A percentile compares a stretch with the other conserved stretches of the same genome.
These are phyloP conservation scores for Globisporangium mamillatum DNA, from an alignment of 352 stramenopile genomes.

Conservation along the genomic window DNA sequence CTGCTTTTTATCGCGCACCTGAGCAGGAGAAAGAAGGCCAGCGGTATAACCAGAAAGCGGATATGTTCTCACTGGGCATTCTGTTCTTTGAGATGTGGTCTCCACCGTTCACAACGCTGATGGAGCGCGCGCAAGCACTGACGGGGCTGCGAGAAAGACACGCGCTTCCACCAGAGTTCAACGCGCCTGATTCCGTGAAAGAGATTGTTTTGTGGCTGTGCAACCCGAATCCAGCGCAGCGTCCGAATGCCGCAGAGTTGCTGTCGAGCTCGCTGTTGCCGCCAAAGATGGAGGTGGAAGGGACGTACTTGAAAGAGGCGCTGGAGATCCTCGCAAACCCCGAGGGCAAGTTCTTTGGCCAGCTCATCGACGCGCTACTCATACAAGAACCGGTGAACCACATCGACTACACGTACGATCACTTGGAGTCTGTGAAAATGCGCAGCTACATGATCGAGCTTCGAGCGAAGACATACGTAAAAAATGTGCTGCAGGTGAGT, in stretches of 20 bases:
- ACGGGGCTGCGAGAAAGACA: constrained; percentile 74
- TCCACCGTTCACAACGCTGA: constrained; percentile 88
- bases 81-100: constrained; percentile 96
- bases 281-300: constrained; percentile 83
- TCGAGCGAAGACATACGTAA: constrained; percentile 64
- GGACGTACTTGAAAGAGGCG: constrained; percentile 77
- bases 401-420: constrained; percentile 86
- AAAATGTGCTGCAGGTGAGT: constrained; percentile 56
- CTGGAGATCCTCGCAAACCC: constrained; percentile 86
- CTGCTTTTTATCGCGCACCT: constrained; percentile 93
- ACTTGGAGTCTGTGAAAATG: constrained; percentile 80
- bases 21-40: constrained; percentile 90
- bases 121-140: constrained; percentile 85
- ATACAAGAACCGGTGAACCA: constrained; percentile 73
- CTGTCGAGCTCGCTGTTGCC: constrained; percentile 66
- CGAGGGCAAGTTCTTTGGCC: constrained; percentile 86
- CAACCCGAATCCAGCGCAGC: constrained; percentile 62
- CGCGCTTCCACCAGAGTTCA: constrained; percentile 47
- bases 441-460: constrained; percentile 61
- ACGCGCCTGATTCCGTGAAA: constrained; percentile 78
- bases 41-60: constrained; percentile 88
- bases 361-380: constrained; percentile 80
- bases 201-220: constrained; percentile 88
- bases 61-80: constrained; percentile 96
- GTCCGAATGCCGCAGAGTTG: constrained; percentile 71